Conservation (phyloP, 257 asterid species). For the Oldenlandia corymbosa region DNA sequence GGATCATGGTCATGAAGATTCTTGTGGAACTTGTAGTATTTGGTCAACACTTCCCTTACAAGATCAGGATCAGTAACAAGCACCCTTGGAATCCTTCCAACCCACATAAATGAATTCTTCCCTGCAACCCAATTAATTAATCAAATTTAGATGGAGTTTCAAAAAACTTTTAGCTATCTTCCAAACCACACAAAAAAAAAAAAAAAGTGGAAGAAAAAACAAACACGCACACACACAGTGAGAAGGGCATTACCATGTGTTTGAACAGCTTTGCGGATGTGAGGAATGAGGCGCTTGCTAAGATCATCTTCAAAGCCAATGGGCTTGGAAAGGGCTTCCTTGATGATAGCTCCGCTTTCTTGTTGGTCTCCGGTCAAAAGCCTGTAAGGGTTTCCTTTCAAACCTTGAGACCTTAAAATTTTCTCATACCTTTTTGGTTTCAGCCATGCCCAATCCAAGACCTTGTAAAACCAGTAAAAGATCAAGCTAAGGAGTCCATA, state of each 20-base stretch:
- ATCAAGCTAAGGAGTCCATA: background rate
- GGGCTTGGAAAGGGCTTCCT: slow-evolving; percentile 14
- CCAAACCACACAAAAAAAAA: too few relatives aligned
- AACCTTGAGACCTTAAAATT: slow-evolving; percentile 11
- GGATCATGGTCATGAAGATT: slow-evolving; percentile 11
- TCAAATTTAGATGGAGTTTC: background rate
- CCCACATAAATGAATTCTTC: slow-evolving; percentile 24
- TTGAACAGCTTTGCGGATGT: slow-evolving; percentile 8
- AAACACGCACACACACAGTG: background rate
- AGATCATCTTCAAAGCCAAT: slow-evolving; percentile 13
- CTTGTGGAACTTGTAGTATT: slow-evolving; percentile 18
- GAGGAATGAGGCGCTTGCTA: slow-evolving; percentile 14
- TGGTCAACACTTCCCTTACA: slow-evolving; percentile 25
- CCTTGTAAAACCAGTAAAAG: slow-evolving; percentile 9
- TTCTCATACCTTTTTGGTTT: slow-evolving; percentile 14
- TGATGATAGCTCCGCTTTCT: slow-evolving; percentile 12
- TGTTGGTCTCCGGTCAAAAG: slow-evolving; percentile 14
- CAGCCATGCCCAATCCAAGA: slow-evolving; percentile 13
- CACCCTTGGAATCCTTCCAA: slow-evolving; percentile 22
- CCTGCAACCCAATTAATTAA: slow-evolving; percentile 18
- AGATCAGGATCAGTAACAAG: slow-evolving; percentile 26
- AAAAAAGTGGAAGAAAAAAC: background rate
- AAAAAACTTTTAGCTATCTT: too few relatives aligned
- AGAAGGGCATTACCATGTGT: slow-evolving; percentile 1
- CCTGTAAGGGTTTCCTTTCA: slow-evolving; percentile 18